Base-by-base conservation (phyloP, 768 basidiomycete genomes). In the Sistotremastrum niveocremeum region DNA sequence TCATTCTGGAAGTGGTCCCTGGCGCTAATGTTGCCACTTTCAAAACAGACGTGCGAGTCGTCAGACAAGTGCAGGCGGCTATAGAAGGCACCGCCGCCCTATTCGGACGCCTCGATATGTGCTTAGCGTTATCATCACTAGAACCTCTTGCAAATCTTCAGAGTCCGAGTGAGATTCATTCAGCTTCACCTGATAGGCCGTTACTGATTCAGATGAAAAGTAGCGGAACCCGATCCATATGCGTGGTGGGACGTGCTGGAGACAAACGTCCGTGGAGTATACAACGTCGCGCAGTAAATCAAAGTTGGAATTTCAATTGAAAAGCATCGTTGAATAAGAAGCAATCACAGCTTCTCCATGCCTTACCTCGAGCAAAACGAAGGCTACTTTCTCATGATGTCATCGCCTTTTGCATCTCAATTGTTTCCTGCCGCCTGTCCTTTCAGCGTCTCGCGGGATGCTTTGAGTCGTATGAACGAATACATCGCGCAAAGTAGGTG, bases 71-170 rank as follows among this genome's bases (percentile, higher is more conserved):
- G 1, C 45, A 34, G 10, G 49, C 35, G 11, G 45, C 41, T 2
- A 34, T 49, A 5, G 12, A 34, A 2, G 36, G 36, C 4, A 42
- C 49, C 3, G 43, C 46, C 7, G 38, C 29, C 2, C 37, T n/a
- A 4, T 49, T 45, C 29, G 48, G 48, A 20, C 39, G 37, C 2
- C 28, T 49, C 30, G 49, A 49, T 32, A 39, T 49, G n/a, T 41
- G 40, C 30, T 39, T 20, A 20, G 20, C 20, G 20, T 20, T 20
- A 20, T 20, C 20, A 20, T 20, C 20, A 20, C 20, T 20, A 20
- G 20, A 20, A 20, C 20, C 20, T 20, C 20, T 49, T 6, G n/a
- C 49, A 4, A 49, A 49, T 20, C 20, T 20, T 20, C 20, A 20
- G 20, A 20, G 20, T 20, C 20, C 20, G 2, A 20, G 20, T 20